Evolutionary conservation across 805 yeast genomes (phyloP).

Genomic region (Starmerella vitae): DNA sequence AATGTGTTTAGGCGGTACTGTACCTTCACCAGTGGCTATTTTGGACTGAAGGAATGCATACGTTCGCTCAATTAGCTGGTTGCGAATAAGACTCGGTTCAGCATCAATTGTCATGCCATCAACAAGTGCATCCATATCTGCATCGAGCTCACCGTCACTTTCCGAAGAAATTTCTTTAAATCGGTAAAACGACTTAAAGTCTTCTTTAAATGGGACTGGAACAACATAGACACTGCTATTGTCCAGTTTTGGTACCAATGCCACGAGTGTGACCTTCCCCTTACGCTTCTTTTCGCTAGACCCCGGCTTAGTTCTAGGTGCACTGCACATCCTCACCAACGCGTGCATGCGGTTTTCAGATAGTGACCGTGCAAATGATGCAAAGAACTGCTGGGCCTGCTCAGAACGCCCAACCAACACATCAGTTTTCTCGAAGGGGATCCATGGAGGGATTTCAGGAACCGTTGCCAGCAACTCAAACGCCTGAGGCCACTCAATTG

Average conservation of each 20-base stretch:
- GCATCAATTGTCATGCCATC: constrained; percentile 5
- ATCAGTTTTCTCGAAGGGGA: constrained; percentile 11
- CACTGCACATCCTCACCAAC: constrained; percentile 16
- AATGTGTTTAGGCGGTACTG: constrained; percentile 2
- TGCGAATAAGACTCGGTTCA: neutral
- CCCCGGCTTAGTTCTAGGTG: constrained; percentile 1
- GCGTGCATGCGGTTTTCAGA: constrained; percentile 11
- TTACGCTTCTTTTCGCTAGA: constrained; percentile 2
- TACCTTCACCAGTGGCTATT: constrained; percentile 7
- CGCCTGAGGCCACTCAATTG: constrained; percentile 10
- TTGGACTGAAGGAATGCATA: constrained; percentile 1
- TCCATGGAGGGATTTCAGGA: constrained; percentile 15
- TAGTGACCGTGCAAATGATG: constrained; percentile 11
- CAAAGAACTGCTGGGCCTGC: constrained; percentile 6
- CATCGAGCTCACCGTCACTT: constrained; percentile 7
- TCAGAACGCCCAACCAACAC: constrained; percentile 2
- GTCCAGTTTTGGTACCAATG: constrained; percentile 11
- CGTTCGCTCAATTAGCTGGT: constrained; percentile 5
- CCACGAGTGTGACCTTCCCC: constrained; percentile 13
- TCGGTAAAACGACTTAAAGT: constrained; percentile 9
- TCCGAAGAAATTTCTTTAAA: constrained; percentile 7
- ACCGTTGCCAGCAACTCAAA: constrained; percentile 18
- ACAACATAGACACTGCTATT: constrained; percentile 10
- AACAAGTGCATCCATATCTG: constrained; percentile 13
- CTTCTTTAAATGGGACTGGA: constrained; percentile 19